phyloP scores from a whole-genome alignment of 805 yeast genomes.

The Teunomyces barrocoloradensis region DNA sequence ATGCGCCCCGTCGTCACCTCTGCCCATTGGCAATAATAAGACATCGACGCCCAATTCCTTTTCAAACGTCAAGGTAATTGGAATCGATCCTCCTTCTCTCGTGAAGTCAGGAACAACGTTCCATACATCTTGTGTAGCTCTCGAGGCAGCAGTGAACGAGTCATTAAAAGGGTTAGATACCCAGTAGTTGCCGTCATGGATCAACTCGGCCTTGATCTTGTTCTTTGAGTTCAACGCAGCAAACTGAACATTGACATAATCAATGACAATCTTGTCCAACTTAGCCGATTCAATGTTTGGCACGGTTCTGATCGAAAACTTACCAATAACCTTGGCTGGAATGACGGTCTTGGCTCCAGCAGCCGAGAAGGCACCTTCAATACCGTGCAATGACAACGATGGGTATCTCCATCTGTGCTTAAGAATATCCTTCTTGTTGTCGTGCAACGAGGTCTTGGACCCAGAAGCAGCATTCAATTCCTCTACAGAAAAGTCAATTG shows the following conservation, averaged over 20 bases:
- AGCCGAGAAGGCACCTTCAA: constrained; percentile 95
- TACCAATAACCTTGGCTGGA: constrained; percentile 91
- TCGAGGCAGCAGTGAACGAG: constrained; percentile 87
- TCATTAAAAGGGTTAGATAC: constrained; percentile 90
- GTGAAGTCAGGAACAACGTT: constrained; percentile 94
- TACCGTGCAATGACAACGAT: constrained; percentile 91
- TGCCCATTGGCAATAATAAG: constrained; percentile 91
- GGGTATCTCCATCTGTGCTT: constrained; percentile 99
- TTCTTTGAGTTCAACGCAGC: constrained; percentile 74
- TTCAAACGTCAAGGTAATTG: constrained; percentile 93
- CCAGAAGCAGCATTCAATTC: constrained; percentile 91
- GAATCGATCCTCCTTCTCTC: constrained; percentile 99
- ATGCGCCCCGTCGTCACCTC: constrained; percentile 99
- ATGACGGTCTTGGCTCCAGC: constrained; percentile 98
- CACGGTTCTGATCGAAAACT: constrained; percentile 95
- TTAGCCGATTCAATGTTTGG: constrained; percentile 85
- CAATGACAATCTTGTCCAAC: constrained; percentile 73
- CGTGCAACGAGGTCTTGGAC: constrained; percentile 75
- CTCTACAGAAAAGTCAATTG: constrained; percentile 77
- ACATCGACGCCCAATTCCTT: constrained; percentile 81
- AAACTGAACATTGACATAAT: constrained; percentile 66
- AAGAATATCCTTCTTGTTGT: constrained; percentile 76
- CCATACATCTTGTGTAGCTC: constrained; percentile 95
- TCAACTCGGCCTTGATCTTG: constrained; percentile 63
- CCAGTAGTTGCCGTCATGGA: constrained; percentile 98